Percentiles rank a stretch among this genome's conserved stretches.
These are phyloP conservation scores for Stenogyne calaminthoides DNA, from an alignment of 305 asterid species.

Conservation along the genomic window DNA sequence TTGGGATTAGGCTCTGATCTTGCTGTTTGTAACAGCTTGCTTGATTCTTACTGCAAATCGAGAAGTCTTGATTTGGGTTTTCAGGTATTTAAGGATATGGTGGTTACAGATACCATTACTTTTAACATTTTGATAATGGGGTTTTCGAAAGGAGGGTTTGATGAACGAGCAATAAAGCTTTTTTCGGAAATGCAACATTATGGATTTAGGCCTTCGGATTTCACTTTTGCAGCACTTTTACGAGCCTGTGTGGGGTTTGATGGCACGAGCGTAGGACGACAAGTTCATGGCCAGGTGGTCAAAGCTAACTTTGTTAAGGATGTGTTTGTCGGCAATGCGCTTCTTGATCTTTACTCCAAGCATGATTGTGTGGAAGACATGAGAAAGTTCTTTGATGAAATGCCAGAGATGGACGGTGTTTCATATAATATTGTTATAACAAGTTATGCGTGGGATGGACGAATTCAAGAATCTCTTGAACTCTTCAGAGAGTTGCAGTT, in stretches of 20 bases:
- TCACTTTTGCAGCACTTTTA: constrained; percentile 1
- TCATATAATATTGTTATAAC: background rate
- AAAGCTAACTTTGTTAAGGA: background rate
- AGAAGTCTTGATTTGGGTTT: background rate
- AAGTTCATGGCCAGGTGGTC: background rate
- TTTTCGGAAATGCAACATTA: background rate
- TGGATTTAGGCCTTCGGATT: constrained; percentile 3
- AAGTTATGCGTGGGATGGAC: background rate
- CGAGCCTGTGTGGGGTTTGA: background rate
- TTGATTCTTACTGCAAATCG: background rate
- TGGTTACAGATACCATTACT: background rate
- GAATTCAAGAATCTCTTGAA: background rate
- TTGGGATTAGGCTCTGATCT: background rate
- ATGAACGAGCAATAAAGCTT: background rate
- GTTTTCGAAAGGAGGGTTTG: background rate
- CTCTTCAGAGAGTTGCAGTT: background rate
- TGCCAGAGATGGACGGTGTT: background rate
- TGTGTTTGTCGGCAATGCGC: background rate
- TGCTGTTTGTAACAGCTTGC: background rate
- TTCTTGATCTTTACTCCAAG: background rate
- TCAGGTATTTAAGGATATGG: background rate
- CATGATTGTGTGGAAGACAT: background rate
- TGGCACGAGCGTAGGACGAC: background rate
- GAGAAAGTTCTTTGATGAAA: background rate
- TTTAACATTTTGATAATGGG: background rate